Percentiles rank a stretch among this genome's conserved stretches.
phyloP scores from a whole-genome alignment of 441 rosid species.

The Croton setiger region DNA sequence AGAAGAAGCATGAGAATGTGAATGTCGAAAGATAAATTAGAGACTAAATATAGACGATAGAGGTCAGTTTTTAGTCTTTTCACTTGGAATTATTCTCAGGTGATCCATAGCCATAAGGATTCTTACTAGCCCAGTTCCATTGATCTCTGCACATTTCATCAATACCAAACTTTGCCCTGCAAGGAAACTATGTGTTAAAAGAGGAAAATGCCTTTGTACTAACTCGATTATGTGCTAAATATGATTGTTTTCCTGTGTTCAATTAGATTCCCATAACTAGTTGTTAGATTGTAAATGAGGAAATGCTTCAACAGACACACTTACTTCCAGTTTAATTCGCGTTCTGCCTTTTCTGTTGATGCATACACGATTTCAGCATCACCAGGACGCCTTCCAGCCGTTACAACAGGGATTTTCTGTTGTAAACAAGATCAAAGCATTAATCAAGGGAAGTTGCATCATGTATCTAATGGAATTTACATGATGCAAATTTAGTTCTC shows the following conservation, averaged over 20 bases:
- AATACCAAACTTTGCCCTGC: constrained; percentile 75
- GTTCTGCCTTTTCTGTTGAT: constrained; percentile 74
- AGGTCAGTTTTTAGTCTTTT: neutral
- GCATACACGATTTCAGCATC: constrained; percentile 87
- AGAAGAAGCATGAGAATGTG: neutral
- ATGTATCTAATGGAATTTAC: neutral
- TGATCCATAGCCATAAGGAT: constrained; percentile 81
- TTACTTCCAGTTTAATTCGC: constrained; percentile 90
- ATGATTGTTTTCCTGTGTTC: neutral
- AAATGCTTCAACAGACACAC: constrained; percentile 20
- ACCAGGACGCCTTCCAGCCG: constrained; percentile 76
- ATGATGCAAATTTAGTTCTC: neutral
- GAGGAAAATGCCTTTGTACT: neutral
- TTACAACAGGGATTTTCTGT: constrained; percentile 79
- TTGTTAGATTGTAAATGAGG: neutral
- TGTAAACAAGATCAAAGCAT: neutral
- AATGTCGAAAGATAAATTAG: neutral
- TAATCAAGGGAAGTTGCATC: neutral
- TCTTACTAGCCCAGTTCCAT: constrained; percentile 96
- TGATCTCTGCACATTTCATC: constrained; percentile 91
- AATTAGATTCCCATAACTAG: neutral
- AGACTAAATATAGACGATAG: neutral
- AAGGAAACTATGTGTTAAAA: neutral
- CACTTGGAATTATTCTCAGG: constrained; percentile 23
- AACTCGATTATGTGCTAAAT: neutral